These are phyloP conservation scores for Alternaria alternata DNA, from an alignment of 2,329 filamentous ascomycete species.

Conservation along the genomic window DNA sequence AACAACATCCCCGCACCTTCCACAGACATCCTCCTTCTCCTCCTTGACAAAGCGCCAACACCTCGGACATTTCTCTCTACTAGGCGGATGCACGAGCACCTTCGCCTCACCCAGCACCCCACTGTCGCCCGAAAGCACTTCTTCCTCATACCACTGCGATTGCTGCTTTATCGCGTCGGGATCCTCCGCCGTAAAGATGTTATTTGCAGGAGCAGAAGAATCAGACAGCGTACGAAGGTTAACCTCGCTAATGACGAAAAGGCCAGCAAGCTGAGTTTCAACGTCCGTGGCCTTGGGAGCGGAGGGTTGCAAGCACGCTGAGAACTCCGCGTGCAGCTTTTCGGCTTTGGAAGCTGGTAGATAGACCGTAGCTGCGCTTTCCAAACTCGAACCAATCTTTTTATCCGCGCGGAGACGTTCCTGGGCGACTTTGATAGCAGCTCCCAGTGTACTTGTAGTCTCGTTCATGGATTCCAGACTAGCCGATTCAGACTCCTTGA, in stretches of 20 bases:
- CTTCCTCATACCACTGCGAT: constrained; percentile 19
- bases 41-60: constrained; percentile 89
- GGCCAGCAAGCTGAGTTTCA: constrained; percentile 45
- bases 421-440: constrained; percentile 76
- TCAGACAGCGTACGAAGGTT: constrained; percentile 10
- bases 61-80: constrained; percentile 75
- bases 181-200: neutral
- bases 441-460: constrained; percentile 60
- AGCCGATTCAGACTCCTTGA: constrained; percentile 13
- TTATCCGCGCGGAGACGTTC: constrained; percentile 77
- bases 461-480: constrained; percentile 39
- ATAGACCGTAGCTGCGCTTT: constrained; percentile 69
- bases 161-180: constrained; percentile 14
- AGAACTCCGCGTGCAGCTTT: neutral
- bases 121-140: neutral
- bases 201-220: neutral
- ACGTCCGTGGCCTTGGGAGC: neutral
- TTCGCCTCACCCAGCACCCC: constrained; percentile 26
- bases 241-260: constrained; percentile 56
- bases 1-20: constrained; percentile 75
- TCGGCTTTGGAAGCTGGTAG: neutral
- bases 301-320: constrained; percentile 11
- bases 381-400: constrained; percentile 79
- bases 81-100: constrained; percentile 54
- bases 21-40: constrained; percentile 72